Evolutionary conservation across 352 stramenopile genomes (phyloP).

Genomic region (Thalassiosira exigua): DNA sequence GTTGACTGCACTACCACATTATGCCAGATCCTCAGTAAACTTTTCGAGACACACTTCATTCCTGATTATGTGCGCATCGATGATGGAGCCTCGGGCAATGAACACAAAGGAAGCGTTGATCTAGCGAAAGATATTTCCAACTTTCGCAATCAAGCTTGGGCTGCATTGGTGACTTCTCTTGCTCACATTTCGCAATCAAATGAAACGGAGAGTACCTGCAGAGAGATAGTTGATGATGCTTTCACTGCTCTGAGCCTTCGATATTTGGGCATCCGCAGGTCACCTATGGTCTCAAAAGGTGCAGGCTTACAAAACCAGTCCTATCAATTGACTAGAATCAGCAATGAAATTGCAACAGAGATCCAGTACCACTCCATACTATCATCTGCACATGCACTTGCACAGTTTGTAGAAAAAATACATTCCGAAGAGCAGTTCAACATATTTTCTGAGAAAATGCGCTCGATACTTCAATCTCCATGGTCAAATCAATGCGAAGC

Average conservation of each 20-base stretch:
- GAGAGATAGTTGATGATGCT: conserved; percentile 24
- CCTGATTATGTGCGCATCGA: conserved; percentile 21
- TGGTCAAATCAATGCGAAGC: conserved; percentile 71
- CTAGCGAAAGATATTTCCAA: conserved; percentile 24
- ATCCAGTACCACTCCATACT: conserved; percentile 21
- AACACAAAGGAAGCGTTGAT: conserved; percentile 5
- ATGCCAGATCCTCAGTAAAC: conserved; percentile 28
- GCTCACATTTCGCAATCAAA: conserved; percentile 3
- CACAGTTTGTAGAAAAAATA: conserved; percentile 42
- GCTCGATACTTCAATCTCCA: conserved; percentile 62
- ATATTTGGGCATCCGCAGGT: conserved; percentile 44
- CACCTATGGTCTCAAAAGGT: not conserved
- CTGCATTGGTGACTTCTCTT: conserved; percentile 32
- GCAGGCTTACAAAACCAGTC: not conserved
- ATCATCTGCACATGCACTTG: conserved; percentile 35
- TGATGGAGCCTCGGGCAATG: too few species aligned
- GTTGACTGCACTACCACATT: conserved; percentile 20
- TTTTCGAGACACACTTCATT: conserved; percentile 51
- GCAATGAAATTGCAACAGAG: conserved; percentile 12
- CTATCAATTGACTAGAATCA: conserved; percentile 18
- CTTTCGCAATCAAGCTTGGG: conserved; percentile 44
- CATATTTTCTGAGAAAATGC: conserved; percentile 40
- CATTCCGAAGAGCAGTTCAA: conserved; percentile 11
- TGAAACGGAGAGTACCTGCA: too few species aligned
- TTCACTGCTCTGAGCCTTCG: conserved; percentile 38